Percentiles rank a stretch among this genome's conserved stretches.
These are phyloP conservation scores for Agrocybe pediades DNA, from an alignment of 768 basidiomycete species.

Conservation along the genomic window DNA sequence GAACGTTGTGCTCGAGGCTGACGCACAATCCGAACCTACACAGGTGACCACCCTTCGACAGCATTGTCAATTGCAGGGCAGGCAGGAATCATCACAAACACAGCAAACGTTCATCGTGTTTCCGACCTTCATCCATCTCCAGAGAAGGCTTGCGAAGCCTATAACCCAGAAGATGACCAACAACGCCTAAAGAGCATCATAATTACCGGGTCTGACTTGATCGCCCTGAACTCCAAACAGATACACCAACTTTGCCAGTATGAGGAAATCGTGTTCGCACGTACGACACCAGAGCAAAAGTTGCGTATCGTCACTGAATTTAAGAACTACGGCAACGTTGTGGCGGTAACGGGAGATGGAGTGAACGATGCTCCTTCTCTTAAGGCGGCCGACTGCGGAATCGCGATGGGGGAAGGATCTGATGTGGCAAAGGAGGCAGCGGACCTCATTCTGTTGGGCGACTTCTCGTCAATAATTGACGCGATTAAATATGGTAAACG, in stretches of 20 bases:
- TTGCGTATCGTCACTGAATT: constrained; percentile 62
- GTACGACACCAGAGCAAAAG: constrained; percentile 68
- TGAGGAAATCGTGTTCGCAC: constrained; percentile 59
- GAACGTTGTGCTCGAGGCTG: not conserved
- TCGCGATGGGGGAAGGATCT: constrained; percentile 57
- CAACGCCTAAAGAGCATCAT: constrained; percentile 37
- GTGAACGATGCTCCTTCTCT: constrained; percentile 62
- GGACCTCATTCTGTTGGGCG: constrained; percentile 64
- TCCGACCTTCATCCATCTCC: constrained; percentile 36
- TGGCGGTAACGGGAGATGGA: constrained; percentile 70
- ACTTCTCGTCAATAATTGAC: constrained; percentile 64
- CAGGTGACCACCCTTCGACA: constrained; percentile 59
- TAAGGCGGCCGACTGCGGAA: constrained; percentile 62
- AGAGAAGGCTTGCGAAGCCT: constrained; percentile 18
- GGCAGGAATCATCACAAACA: constrained; percentile 55
- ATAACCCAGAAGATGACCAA: constrained; percentile 29
- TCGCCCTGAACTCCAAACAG: constrained; percentile 32
- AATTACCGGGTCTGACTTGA: constrained; percentile 42
- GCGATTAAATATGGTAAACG: constrained; percentile 57
- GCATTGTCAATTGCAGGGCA: constrained; percentile 65
- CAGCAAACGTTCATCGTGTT: constrained; percentile 34
- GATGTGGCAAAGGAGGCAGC: constrained; percentile 60
- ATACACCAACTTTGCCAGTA: constrained; percentile 34
- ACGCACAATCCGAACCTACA: not conserved
- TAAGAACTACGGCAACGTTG: constrained; percentile 51